Conservation (phyloP, 225 moss, liverwort and hornwort species). For the Bryoerythrophyllum caledonicum region DNA sequence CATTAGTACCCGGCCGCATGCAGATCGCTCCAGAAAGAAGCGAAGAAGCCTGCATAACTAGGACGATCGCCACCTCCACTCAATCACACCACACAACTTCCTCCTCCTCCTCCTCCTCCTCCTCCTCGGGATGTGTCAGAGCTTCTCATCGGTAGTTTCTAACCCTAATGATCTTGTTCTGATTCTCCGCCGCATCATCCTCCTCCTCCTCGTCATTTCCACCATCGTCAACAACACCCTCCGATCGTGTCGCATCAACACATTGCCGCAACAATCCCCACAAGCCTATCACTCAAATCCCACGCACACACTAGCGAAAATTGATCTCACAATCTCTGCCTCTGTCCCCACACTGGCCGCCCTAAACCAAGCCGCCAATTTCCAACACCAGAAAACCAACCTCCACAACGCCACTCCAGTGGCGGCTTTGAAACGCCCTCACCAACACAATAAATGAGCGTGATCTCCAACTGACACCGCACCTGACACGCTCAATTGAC, state of each 20-base stretch:
- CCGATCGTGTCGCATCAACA: too few species aligned
- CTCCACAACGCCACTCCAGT: background rate
- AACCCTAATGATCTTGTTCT: slow-evolving; percentile 25
- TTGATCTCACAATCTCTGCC: slow-evolving; percentile 12
- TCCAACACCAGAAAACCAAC: slow-evolving; percentile 4
- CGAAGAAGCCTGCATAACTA: slow-evolving; percentile 59
- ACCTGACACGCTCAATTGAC: slow-evolving; percentile 26
- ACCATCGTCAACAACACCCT: slow-evolving; percentile 24
- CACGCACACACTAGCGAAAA: background rate
- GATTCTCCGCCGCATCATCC: slow-evolving; percentile 27
- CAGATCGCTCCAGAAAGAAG: slow-evolving; percentile 47
- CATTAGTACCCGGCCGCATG: slow-evolving; percentile 73
- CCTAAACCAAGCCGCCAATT: background rate
- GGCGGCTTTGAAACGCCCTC: slow-evolving; percentile 21
- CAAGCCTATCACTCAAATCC: slow-evolving; percentile 1
- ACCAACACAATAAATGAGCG: slow-evolving; percentile 10
- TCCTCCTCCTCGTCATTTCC: slow-evolving; percentile 20
- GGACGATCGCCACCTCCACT: slow-evolving; percentile 27
- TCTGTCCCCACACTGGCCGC: background rate
- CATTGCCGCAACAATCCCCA: background rate
- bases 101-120: background rate
- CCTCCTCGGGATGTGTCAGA: slow-evolving; percentile 10
- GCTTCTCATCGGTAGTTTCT: background rate
- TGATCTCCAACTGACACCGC: slow-evolving; percentile 28
- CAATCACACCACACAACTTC: slow-evolving; percentile 18